Percentiles rank a stretch among this genome's conserved stretches.
Conservation (phyloP, 257 asterid genomes). For the Haberlea rhodopensis region DNA sequence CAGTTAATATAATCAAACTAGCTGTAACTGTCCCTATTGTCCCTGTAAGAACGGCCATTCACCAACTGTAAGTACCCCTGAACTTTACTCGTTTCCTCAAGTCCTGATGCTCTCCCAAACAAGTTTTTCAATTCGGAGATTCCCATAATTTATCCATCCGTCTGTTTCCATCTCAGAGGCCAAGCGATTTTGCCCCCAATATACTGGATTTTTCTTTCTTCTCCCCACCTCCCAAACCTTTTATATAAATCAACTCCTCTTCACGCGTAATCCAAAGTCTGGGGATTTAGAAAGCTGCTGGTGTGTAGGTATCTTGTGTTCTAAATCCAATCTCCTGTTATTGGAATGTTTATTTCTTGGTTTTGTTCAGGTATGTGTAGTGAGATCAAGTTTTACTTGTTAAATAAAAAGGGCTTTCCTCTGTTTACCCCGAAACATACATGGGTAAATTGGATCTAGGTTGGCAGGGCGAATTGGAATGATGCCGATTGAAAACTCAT, state of each 20-base stretch:
- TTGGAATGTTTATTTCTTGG: not conserved
- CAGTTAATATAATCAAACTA: not conserved
- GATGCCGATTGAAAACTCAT: not conserved
- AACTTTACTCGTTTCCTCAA: not conserved
- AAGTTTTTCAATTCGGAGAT: not conserved
- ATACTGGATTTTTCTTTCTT: not conserved
- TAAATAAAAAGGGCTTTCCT: not conserved
- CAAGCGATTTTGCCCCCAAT: not conserved
- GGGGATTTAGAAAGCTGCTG: not conserved
- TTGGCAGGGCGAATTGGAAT: constrained; percentile 17
- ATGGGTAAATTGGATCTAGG: constrained; percentile 1
- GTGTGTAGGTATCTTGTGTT: not conserved
- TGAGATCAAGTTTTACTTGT: not conserved
- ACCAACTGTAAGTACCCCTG: not conserved
- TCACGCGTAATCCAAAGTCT: no score
- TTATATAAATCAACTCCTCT: no score
- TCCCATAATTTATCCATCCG: no score
- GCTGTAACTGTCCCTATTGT: not conserved
- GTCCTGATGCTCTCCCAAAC: not conserved
- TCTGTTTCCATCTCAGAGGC: not conserved
- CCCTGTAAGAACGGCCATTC: not conserved
- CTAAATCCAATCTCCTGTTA: not conserved
- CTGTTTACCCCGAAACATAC: constrained; percentile 18
- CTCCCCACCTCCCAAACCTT: no score
- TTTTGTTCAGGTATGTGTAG: not conserved